These are phyloP conservation scores for Tetrapyrgos nigripes DNA, from an alignment of 1,284 basidiomycete species.

Conservation along the genomic window DNA sequence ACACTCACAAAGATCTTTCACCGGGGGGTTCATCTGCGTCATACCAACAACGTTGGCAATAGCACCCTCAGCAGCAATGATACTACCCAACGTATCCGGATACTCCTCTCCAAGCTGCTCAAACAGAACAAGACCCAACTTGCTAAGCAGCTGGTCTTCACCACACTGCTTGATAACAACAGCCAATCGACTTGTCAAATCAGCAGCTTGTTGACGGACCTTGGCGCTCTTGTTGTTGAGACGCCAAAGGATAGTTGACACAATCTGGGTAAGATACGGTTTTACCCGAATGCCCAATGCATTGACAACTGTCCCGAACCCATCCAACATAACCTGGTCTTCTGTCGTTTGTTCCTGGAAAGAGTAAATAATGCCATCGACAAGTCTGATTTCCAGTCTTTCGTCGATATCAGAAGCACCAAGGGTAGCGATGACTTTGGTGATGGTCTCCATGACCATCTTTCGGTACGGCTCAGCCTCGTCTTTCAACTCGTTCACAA, in stretches of 20 bases:
- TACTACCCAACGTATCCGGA: slow-evolving; percentile 97
- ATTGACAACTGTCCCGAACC: slow-evolving; percentile 97
- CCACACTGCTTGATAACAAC: slow-evolving; percentile 99
- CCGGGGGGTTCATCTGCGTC: slow-evolving; percentile 99
- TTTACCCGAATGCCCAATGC: slow-evolving; percentile 98
- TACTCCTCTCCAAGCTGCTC: slow-evolving; percentile 99
- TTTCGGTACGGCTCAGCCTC: slow-evolving; percentile 97
- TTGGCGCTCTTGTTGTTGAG: slow-evolving; percentile 99
- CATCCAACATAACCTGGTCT: slow-evolving; percentile 99
- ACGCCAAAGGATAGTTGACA: slow-evolving; percentile 99
- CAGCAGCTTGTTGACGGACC: slow-evolving; percentile 98
- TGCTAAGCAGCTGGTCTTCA: slow-evolving; percentile 94
- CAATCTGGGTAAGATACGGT: slow-evolving; percentile 98
- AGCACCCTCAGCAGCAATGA: slow-evolving; percentile 97
- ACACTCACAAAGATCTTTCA: slow-evolving; percentile 92
- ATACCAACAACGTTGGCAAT: slow-evolving; percentile 99
- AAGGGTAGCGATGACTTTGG: slow-evolving; percentile 91
- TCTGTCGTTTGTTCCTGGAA: slow-evolving; percentile 99
- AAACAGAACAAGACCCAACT: slow-evolving; percentile 96
- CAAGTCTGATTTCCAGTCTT: slow-evolving; percentile 90
- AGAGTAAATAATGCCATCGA: slow-evolving; percentile 98
- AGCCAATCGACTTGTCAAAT: slow-evolving; percentile 93
- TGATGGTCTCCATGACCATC: slow-evolving; percentile 99
- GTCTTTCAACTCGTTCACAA: slow-evolving; percentile 97
- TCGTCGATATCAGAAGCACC: slow-evolving; percentile 98